A percentile compares a stretch with the other conserved stretches of the same genome.
Conservation (phyloP, 2,329 filamentous ascomycete species). For the Hymenotorrendiella dingleyae region DNA sequence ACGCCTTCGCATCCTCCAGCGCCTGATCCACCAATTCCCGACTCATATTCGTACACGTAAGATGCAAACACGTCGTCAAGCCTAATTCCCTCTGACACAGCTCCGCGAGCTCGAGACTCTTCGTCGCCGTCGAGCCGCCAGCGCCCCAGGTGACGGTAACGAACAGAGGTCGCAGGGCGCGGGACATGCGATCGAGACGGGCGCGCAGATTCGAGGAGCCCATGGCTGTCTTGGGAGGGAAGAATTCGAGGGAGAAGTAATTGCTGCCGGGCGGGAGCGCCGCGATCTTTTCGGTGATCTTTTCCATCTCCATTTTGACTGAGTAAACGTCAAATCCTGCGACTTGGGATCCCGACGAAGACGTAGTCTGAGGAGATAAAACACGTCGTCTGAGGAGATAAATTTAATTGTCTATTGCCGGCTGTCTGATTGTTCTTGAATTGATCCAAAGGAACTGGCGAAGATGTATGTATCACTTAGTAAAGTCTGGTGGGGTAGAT, state of each 20-base stretch:
- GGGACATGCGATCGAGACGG: slow-evolving; percentile 90
- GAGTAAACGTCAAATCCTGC: too few relatives aligned
- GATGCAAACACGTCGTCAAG: slow-evolving; percentile 88
- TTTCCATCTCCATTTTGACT: slow-evolving; percentile 44
- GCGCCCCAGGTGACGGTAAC: slow-evolving; percentile 98
- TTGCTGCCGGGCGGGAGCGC: slow-evolving; percentile 73
- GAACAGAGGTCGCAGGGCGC: slow-evolving; percentile 84
- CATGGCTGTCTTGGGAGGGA: slow-evolving; percentile 95
- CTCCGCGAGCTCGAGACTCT: slow-evolving; percentile 90
- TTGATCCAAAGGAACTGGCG: too few relatives aligned
- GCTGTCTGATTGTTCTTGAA: too few relatives aligned
- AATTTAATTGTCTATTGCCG: too few relatives aligned
- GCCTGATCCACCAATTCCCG: slow-evolving; percentile 78
- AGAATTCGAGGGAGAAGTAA: slow-evolving; percentile 98
- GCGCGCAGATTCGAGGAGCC: slow-evolving; percentile 91
- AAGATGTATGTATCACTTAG: too few relatives aligned
- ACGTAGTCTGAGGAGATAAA: too few relatives aligned
- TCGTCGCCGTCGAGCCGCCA: slow-evolving; percentile 82
- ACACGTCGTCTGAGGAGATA: too few relatives aligned
- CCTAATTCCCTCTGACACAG: slow-evolving; percentile 88
- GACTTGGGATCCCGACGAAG: too few relatives aligned
- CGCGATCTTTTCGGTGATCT: slow-evolving; percentile 92
- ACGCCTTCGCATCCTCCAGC: slow-evolving; percentile 79
- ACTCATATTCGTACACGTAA: slow-evolving; percentile 98
- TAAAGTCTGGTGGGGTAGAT: too few relatives aligned